These are phyloP conservation scores for Salix brachista DNA, from an alignment of 345 rosid genomes.

Conservation along the genomic window DNA sequence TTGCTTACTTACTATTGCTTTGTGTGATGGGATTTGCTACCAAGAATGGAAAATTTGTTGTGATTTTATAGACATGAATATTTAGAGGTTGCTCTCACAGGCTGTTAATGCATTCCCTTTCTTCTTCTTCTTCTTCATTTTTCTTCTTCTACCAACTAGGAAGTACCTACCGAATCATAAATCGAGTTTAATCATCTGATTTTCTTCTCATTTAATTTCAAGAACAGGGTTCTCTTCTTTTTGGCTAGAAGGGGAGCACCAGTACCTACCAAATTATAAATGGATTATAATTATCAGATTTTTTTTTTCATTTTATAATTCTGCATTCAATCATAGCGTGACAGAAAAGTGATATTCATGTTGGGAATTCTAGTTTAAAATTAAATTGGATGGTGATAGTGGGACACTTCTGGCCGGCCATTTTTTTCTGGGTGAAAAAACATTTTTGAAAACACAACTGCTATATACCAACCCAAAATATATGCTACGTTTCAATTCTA, in stretches of 20 bases:
- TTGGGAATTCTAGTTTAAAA: background rate
- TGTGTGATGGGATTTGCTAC: background rate
- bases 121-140: too few species aligned
- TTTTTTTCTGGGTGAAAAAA: too few species aligned
- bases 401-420: background rate
- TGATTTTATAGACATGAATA: background rate
- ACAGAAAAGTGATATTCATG: background rate
- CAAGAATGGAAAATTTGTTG: background rate
- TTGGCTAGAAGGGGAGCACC: too few species aligned
- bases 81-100: background rate
- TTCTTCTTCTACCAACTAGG: too few species aligned
- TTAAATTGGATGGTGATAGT: background rate
- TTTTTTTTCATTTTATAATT: background rate
- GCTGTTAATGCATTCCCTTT: too few species aligned
- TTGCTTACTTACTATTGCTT: background rate
- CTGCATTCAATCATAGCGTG: too few species aligned
- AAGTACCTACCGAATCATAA: too few species aligned
- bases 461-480: too few species aligned
- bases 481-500: too few species aligned
- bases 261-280: background rate
- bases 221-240: background rate
- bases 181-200: too few species aligned
- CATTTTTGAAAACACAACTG: too few species aligned
- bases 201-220: too few species aligned
- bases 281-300: background rate